Evolutionary conservation across 2,329 filamentous ascomycete species (phyloP), one percentile per base, ranked within the genome.

Genomic region (Sclerotinia subarctica): DNA sequence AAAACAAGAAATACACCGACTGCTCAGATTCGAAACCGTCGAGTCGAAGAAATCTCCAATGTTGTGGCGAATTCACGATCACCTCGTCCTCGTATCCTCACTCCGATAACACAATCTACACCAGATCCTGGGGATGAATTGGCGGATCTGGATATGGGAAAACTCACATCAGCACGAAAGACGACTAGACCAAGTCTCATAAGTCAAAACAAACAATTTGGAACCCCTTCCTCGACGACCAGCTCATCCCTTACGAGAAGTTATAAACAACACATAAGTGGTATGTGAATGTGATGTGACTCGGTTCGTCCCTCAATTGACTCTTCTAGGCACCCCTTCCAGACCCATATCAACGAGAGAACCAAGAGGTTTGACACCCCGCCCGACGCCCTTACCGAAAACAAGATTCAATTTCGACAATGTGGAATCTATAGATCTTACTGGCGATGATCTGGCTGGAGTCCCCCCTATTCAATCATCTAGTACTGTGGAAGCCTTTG

Each of bases 391-490:
- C 54, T 74, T 67, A 73, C 75, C 70, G 73, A 76, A 56, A 32
- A 66, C 53, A 52, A 70, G 69, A 46, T 44, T 65, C 73, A 72
- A 26, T 52, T 64, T 38, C 60, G 71, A n/a, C 68, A 38, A 63
- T 24, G 57, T 76, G n/a, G 75, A 77, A 47, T 73, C 75, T 0
- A 70, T 78, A 38, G 77, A 78, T 68, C 66, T 78, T 24, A 77
- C 76, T 42, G 73, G 72, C 5, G 76, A 77, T 57, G 70, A 66
- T 58, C 51, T 62, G 29, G 66, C 52, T 29, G 64, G 46, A 17
- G 47, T 44, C 35, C 56, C 65, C 24, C 47, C 49, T 3, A 56
- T 67, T 10, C 70, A 69, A 32, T 68, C 72, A 21, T 74, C 74
- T 26, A 74, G 74, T 63, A 75, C 72, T 58, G 69, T 71, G 24